A percentile compares a stretch with the other conserved stretches of the same genome.
Evolutionary conservation across 345 rosid species (phyloP).

Genomic region (Rhizophora apiculata): DNA sequence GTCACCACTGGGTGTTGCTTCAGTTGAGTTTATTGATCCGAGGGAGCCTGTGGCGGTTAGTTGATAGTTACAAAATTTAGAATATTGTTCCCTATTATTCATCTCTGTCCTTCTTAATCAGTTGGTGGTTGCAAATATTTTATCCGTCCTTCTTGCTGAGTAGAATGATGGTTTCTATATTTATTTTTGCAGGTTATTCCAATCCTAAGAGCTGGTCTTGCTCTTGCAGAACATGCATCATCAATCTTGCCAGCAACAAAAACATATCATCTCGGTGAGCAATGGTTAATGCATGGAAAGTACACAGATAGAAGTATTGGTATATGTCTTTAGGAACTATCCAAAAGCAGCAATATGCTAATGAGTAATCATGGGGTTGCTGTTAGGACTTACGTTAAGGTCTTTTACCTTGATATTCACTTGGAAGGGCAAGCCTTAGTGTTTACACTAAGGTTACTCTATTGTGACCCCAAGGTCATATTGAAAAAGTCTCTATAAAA

Average conservation of each 20-base stretch:
- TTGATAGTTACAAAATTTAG: slow-evolving; percentile 6
- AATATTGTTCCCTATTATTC: slow-evolving; percentile 4
- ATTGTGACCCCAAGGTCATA: background rate
- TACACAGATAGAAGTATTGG: background rate
- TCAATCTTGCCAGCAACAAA: slow-evolving; percentile 78
- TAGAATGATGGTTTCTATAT: slow-evolving; percentile 10
- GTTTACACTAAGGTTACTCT: background rate
- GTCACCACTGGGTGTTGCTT: slow-evolving; percentile 83
- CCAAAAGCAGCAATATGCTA: too few relatives aligned
- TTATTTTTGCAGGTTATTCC: slow-evolving; percentile 67
- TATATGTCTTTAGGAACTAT: background rate
- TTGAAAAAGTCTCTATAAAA: too few relatives aligned
- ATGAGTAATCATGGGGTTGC: too few relatives aligned
- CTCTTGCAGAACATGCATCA: slow-evolving; percentile 85
- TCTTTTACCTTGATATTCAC: too few relatives aligned
- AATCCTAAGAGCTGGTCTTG: slow-evolving; percentile 90
- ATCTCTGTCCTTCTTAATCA: background rate
- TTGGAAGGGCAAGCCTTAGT: too few relatives aligned
- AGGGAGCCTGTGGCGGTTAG: slow-evolving; percentile 84
- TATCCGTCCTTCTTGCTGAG: background rate
- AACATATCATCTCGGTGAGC: slow-evolving; percentile 77
- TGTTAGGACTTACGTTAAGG: too few relatives aligned
- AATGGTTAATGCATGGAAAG: slow-evolving; percentile 7
- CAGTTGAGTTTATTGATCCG: slow-evolving; percentile 94
- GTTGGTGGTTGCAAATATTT: background rate